Base-by-base conservation (phyloP, 352 stramenopile genomes). In the Phytophthora uliginosa region DNA sequence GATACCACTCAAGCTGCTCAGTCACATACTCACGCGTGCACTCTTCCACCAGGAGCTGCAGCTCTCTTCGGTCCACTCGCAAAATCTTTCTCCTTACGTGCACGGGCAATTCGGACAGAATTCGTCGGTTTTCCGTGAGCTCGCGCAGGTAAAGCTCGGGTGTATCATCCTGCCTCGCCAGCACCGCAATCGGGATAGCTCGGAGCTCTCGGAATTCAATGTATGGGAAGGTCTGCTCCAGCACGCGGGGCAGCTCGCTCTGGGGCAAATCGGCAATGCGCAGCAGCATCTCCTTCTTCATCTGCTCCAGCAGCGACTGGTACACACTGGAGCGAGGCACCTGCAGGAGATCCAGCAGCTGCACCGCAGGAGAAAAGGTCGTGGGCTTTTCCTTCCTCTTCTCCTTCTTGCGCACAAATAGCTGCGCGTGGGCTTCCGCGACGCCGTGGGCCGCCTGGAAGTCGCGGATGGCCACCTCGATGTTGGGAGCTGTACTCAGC, bases 141-240 rank as follows among this genome's bases (percentile, higher is more conserved):
- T 95, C 88, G 45, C 85, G 84, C 38, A 97, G 42, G 65, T 94
- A 97, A 28, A 86, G 57, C 50, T 91, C 79, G 0, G 90, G 90
- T 12, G 90, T 97, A n/a, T 94, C 82, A 9, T 93, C 81, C 59
- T 97, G 90, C 24, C 84, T 77, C 28, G 88, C 81, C 18, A 97
- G 75, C 51, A 97, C 91, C 51, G 90, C 89, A 56, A 97, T 95
- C 18, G 89, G 89, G 63, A 97, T 90, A 26, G 86, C 81, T 50
- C 89, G 85, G 34, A 97, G 82, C 78, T 97, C 90, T 40, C 88
- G 88, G 66, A 95, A 95, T 70, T 97, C 90, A 73, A 97, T 94
- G 48, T 95, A 97, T 34, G 90, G 88, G 65, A 97, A 97, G 18
- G 90, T 97, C 48, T 81, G 78, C 69, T 95, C 89, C 8, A 97